Percentiles rank a stretch among this genome's conserved stretches.
phyloP scores from a whole-genome alignment of 805 yeast species.

The Starmerella scarabaei region DNA sequence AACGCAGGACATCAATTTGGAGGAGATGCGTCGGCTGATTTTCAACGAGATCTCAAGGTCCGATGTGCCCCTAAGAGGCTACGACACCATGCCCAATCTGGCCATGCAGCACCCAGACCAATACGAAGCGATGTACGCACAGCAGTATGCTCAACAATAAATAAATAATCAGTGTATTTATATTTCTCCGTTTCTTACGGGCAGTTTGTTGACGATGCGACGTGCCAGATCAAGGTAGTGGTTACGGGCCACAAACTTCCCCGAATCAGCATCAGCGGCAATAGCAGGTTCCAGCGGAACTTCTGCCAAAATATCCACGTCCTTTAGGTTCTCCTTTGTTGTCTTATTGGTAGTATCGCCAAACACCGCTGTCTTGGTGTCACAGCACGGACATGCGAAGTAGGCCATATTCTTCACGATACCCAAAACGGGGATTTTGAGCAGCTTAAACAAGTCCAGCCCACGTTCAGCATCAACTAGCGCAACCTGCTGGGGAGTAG shows the following conservation, averaged over 20 bases:
- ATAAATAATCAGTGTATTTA: too few relatives aligned
- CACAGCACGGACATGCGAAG: slow-evolving; percentile 62
- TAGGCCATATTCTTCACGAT: slow-evolving; percentile 75
- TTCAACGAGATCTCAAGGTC: slow-evolving; percentile 53
- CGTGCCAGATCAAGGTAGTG: slow-evolving; percentile 13
- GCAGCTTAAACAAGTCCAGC: slow-evolving; percentile 60
- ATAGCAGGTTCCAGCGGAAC: slow-evolving; percentile 55
- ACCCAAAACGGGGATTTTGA: slow-evolving; percentile 60
- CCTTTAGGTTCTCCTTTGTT: slow-evolving; percentile 33
- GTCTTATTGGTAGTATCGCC: slow-evolving; percentile 41
- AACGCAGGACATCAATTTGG: slow-evolving; percentile 42
- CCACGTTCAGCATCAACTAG: slow-evolving; percentile 70
- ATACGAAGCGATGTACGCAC: too few relatives aligned
- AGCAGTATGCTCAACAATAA: too few relatives aligned
- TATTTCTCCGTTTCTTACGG: too few relatives aligned
- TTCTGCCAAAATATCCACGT: slow-evolving; percentile 45
- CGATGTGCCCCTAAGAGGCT: not conserved
- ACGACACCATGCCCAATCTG: too few relatives aligned
- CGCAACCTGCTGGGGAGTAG: slow-evolving; percentile 81
- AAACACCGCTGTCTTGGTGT: slow-evolving; percentile 60
- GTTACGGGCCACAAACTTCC: slow-evolving; percentile 38
- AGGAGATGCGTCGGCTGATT: slow-evolving; percentile 64
- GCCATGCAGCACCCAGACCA: too few relatives aligned
- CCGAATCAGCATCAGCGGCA: slow-evolving; percentile 48
- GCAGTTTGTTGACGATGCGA: slow-evolving; percentile 1